Conservation (phyloP, 1,284 basidiomycete genomes). For the Microbotryum violaceum region DNA sequence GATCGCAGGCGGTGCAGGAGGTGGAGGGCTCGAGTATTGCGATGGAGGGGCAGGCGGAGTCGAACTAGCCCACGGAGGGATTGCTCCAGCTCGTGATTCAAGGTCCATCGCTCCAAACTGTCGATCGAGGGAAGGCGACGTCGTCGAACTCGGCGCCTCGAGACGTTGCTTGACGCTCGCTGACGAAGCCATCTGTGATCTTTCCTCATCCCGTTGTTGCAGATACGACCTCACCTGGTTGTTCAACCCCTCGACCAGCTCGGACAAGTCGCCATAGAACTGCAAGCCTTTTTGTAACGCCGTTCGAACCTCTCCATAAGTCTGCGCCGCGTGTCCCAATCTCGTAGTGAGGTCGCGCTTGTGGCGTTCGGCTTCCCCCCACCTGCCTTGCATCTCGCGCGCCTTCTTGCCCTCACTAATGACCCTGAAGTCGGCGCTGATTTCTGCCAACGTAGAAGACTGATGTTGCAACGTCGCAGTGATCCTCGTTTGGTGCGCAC, state of each 20-base stretch:
- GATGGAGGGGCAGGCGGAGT: slow-evolving; percentile 7
- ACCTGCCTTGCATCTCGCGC: slow-evolving; percentile 62
- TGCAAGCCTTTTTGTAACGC: slow-evolving; percentile 79
- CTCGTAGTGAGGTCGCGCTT: slow-evolving; percentile 64
- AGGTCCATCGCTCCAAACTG: slow-evolving; percentile 37
- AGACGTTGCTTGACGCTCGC: slow-evolving; percentile 63
- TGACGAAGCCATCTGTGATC: slow-evolving; percentile 59
- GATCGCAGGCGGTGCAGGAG: slow-evolving; percentile 2
- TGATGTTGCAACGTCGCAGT: slow-evolving; percentile 69
- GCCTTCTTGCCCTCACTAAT: slow-evolving; percentile 65
- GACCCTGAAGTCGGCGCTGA: slow-evolving; percentile 60
- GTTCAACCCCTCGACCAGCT: slow-evolving; percentile 56
- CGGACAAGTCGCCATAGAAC: slow-evolving; percentile 78
- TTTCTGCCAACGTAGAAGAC: slow-evolving; percentile 59
- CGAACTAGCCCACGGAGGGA: background rate
- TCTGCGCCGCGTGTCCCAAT: slow-evolving; percentile 66
- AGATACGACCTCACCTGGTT: slow-evolving; percentile 59
- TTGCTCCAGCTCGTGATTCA: slow-evolving; percentile 11
- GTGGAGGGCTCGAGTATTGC: slow-evolving; percentile 3
- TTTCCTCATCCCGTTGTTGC: slow-evolving; percentile 58
- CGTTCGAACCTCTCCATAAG: slow-evolving; percentile 76
- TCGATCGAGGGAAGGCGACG: slow-evolving; percentile 22
- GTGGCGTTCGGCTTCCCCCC: slow-evolving; percentile 67
- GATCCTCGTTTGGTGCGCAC: slow-evolving; percentile 77
- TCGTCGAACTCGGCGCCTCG: slow-evolving; percentile 37